These are phyloP conservation scores for Moringa oleifera DNA, from an alignment of 345 rosid species.

Conservation along the genomic window DNA sequence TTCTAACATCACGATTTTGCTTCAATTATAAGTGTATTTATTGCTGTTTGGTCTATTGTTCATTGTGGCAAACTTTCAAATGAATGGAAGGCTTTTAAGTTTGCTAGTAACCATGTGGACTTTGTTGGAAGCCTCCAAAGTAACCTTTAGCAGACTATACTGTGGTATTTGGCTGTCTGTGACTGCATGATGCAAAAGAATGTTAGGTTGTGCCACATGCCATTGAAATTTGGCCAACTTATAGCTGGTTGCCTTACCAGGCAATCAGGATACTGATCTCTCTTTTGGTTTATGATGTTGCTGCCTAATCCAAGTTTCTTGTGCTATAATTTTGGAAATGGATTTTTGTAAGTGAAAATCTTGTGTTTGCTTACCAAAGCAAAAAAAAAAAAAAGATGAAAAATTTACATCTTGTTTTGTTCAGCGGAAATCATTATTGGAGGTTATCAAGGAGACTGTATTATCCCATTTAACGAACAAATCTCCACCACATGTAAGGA, in stretches of 20 bases:
- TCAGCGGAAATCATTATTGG: constrained; percentile 73
- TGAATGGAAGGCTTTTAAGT: too few relatives aligned
- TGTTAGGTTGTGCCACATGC: background rate
- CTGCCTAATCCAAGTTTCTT: background rate
- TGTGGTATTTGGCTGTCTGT: too few relatives aligned
- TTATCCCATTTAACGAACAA: constrained; percentile 79
- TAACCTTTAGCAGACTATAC: too few relatives aligned
- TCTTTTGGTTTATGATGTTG: too few relatives aligned
- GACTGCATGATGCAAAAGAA: too few relatives aligned
- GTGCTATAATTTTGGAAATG: background rate
- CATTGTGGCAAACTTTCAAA: too few relatives aligned
- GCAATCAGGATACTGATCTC: background rate
- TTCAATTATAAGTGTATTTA: background rate
- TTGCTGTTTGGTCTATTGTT: background rate
- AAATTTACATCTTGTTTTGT: too few relatives aligned
- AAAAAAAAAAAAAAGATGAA: too few relatives aligned
- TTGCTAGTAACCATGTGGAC: too few relatives aligned
- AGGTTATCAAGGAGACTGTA: constrained; percentile 90
- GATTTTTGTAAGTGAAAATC: constrained; percentile 14
- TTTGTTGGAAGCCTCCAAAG: too few relatives aligned
- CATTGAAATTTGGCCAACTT: background rate
- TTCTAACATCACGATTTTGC: background rate
- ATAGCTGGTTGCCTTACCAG: background rate
- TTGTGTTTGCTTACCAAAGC: too few relatives aligned
- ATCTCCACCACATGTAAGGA: constrained; percentile 82